A percentile compares a stretch with the other conserved stretches of the same genome.
Conservation (phyloP, 768 basidiomycete species). For the Daedalea quercina region DNA sequence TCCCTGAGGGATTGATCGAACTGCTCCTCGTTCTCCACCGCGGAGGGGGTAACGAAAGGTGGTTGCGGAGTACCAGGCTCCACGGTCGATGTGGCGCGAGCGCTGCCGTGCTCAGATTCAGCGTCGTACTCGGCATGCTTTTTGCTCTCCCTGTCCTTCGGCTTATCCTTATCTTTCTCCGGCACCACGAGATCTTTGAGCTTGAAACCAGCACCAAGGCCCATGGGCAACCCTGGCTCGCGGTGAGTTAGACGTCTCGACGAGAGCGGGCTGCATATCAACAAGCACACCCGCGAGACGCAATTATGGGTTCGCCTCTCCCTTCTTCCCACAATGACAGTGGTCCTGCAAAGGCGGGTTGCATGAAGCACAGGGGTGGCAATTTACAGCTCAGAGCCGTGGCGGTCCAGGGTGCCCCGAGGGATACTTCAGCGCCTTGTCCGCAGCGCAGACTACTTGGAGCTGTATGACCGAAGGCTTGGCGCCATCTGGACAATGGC, state of each 20-base stretch:
- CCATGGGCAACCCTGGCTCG: conserved; percentile 68
- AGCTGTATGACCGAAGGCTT: no score
- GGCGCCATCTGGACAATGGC: no score
- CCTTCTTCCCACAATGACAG: no score
- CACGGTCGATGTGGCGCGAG: no score
- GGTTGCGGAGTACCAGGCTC: background rate
- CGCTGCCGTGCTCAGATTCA: background rate
- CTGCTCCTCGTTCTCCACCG: background rate
- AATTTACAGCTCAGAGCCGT: no score
- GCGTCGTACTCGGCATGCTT: background rate
- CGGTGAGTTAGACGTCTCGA: no score
- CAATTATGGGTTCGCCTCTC: no score
- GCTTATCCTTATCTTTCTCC: conserved; percentile 27
- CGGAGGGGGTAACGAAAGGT: background rate
- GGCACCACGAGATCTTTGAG: conserved; percentile 42
- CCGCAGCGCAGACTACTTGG: no score
- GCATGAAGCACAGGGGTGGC: no score
- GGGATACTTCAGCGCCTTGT: no score
- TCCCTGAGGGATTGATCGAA: background rate
- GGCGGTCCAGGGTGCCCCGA: no score
- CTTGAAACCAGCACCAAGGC: conserved; percentile 71
- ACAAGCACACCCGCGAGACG: background rate
- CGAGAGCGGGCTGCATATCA: conserved; percentile 1
- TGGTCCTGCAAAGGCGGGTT: no score
- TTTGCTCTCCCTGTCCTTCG: background rate